Base-by-base conservation (phyloP, 305 asterid genomes). In the Solanum hybrid region DNA sequence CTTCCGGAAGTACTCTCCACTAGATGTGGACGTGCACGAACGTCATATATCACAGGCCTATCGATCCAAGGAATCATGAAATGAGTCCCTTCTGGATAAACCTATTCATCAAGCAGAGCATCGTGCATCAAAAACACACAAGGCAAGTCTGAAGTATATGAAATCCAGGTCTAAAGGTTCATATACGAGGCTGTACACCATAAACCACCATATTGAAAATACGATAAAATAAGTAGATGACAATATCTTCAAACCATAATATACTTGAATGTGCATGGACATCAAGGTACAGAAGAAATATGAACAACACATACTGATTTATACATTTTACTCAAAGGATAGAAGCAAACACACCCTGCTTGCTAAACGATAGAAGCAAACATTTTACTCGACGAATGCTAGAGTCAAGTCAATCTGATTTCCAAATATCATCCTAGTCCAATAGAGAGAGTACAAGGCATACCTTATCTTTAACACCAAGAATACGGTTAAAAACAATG, bases 1-100 rank as follows among this genome's bases (percentile, higher is more conserved):
- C 98, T 95, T 24, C 98, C 98, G 2, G 98, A 96, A 36, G 97
- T 95, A 94, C 97, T 94, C 91, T 96, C 97, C 91, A 96, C 97
- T 32, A 96, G 90, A 90, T 94, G 94, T 38, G 98, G 97, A 76
- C 96, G 94, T 38, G 98, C 97, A 32, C 98, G 95, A 13, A 96
- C 98, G 89, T 96, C 98, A 91, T 95, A 95, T 64, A 96, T 94
- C 10, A 91, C 90, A 81, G 98, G 97, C 92, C 97, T 96, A 88
- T 96, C 97, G 79, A 96, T 92, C 98, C 97, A 96, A 29, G 98
- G 97, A 90, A 94, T 91, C 96, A 96, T 92, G 66, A 96, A 88
- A 90, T 96, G 98, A 4, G 98, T 96, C 89, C 98, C 98, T 93
- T 96, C 98, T 36, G 97, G 98, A 90, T 96, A 96, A 8, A 94